A percentile compares a stretch with the other conserved stretches of the same genome.
Conservation (phyloP, 257 asterid species). For the Marsdenia floribunda region DNA sequence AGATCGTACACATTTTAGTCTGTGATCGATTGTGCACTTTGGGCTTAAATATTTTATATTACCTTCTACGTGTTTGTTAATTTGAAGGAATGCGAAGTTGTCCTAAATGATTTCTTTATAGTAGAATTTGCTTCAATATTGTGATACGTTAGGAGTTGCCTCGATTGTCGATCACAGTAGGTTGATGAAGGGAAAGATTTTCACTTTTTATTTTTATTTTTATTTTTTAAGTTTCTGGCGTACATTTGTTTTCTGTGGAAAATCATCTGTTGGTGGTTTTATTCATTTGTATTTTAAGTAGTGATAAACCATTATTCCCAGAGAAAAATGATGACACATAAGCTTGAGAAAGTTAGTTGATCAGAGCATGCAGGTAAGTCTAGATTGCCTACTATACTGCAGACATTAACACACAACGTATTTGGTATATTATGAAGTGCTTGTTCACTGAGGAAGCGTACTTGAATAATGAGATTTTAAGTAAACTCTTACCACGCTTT, state of each 20-base stretch:
- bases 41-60: not conserved
- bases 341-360: not conserved
- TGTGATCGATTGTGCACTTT: not conserved
- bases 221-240: not conserved
- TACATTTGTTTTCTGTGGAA: not conserved
- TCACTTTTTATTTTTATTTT: not conserved
- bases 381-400: not conserved
- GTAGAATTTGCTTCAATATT: not conserved
- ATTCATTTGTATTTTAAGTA: not conserved
- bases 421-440: not conserved
- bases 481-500: not conserved
- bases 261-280: not conserved
- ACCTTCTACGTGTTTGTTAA: not conserved
- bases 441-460: not conserved
- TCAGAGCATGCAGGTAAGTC: not conserved
- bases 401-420: not conserved
- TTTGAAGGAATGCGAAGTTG: not conserved
- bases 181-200: not conserved
- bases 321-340: not conserved
- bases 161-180: not conserved
- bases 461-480: not conserved
- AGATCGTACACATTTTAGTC: not conserved
- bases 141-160: not conserved
- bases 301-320: not conserved
- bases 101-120: no score